phyloP scores from a whole-genome alignment of 805 yeast genomes.

The Metschnikowia santaceciliae region DNA sequence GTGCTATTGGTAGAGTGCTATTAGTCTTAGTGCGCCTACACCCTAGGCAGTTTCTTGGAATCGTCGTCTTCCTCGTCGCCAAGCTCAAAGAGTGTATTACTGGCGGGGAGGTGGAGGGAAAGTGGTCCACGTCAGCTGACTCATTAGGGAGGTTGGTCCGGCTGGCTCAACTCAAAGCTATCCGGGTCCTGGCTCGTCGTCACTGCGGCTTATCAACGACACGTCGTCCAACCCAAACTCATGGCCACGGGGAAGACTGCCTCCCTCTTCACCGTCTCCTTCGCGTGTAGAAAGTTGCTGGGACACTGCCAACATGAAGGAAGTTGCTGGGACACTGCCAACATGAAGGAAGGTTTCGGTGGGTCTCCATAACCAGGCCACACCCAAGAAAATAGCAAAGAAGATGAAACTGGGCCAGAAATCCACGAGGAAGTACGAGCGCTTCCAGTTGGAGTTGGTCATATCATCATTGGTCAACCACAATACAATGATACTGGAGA shows the following conservation, averaged over 20 bases:
- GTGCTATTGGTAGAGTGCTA: too few relatives aligned
- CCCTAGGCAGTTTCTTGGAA: background rate
- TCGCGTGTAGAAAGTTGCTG: constrained; percentile 87
- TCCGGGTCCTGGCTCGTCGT: constrained; percentile 29
- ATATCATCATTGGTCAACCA: constrained; percentile 73
- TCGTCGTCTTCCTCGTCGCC: constrained; percentile 32
- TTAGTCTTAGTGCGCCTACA: too few relatives aligned
- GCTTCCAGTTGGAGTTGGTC: constrained; percentile 87
- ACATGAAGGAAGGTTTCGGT: constrained; percentile 90
- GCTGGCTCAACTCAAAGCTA: constrained; percentile 34
- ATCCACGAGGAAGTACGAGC: constrained; percentile 80
- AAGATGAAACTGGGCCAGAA: constrained; percentile 95
- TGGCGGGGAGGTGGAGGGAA: constrained; percentile 11
- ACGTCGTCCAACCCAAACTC: constrained; percentile 60
- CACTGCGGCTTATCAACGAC: constrained; percentile 48
- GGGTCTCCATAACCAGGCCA: constrained; percentile 96
- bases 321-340: constrained; percentile 93
- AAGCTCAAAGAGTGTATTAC: constrained; percentile 39
- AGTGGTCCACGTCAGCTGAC: constrained; percentile 13
- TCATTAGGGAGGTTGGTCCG: constrained; percentile 29
- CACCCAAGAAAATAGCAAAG: constrained; percentile 73
- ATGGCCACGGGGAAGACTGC: constrained; percentile 38
- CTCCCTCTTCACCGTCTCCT: constrained; percentile 16
- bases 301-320: constrained; percentile 90
- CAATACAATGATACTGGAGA: constrained; percentile 66